These are phyloP conservation scores for Solanum bulbocastanum DNA, from an alignment of 257 asterid genomes.

Conservation along the genomic window DNA sequence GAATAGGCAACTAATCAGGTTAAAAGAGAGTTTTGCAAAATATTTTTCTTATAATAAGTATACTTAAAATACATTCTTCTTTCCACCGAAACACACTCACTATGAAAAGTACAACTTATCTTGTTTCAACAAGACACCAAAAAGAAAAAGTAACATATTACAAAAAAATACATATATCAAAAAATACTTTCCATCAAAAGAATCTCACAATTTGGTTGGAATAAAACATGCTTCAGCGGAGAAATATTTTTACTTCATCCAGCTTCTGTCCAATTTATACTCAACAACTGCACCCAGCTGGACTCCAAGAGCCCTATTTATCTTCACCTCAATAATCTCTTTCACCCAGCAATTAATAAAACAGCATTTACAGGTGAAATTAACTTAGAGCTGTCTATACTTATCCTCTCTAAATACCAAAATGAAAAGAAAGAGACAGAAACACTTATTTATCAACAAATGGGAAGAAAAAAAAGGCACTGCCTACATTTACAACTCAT, in stretches of 20 bases:
- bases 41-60: no score
- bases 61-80: no score
- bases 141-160: background rate
- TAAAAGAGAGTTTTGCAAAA: background rate
- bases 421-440: background rate
- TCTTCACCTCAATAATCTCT: background rate
- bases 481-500: background rate
- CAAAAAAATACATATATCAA: background rate
- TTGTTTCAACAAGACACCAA: background rate
- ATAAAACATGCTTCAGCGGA: background rate
- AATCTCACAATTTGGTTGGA: background rate
- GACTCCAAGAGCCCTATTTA: background rate
- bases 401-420: background rate
- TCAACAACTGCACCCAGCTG: background rate
- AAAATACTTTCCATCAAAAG: background rate
- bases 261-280: background rate
- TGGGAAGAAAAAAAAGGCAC: background rate
- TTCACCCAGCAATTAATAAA: background rate
- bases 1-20: background rate
- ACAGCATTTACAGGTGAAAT: background rate
- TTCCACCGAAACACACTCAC: background rate
- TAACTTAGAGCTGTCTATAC: background rate
- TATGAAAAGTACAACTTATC: no score
- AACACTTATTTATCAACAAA: background rate
- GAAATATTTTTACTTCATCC: background rate